Conservation (phyloP, 208 protist species). For the Trypanosoma boissoni region DNA sequence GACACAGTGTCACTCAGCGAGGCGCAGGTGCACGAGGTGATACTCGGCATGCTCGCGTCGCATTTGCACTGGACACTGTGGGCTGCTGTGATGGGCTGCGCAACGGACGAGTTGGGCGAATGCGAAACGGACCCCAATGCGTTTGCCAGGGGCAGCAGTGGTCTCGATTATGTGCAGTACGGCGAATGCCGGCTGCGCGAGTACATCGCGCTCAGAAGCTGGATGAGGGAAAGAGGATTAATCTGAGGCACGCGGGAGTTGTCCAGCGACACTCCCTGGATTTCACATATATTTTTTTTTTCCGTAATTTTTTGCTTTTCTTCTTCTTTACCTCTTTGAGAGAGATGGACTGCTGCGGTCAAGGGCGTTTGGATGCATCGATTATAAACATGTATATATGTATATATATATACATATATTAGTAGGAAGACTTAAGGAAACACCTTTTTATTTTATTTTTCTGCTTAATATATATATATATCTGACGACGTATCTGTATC, state of each 20-base stretch:
- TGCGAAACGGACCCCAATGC: slow-evolving; percentile 34
- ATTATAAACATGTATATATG: background rate
- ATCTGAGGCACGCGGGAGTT: slow-evolving; percentile 20
- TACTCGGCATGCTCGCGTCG: slow-evolving; percentile 76
- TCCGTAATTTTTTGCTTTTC: too few species aligned
- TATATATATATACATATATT: background rate
- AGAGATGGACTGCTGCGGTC: too few species aligned
- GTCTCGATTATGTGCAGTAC: slow-evolving; percentile 80
- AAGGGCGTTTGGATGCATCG: too few species aligned
- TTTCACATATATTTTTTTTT: too few species aligned
- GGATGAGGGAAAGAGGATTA: slow-evolving; percentile 48
- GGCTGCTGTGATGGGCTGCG: slow-evolving; percentile 69
- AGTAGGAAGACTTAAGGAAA: too few species aligned
- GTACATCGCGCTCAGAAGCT: slow-evolving; percentile 67
- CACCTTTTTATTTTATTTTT: too few species aligned
- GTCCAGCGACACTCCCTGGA: too few species aligned
- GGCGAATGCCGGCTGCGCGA: slow-evolving; percentile 74
- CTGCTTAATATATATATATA: too few species aligned
- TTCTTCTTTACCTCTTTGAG: too few species aligned
- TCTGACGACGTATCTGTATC: too few species aligned
- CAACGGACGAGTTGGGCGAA: slow-evolving; percentile 37
- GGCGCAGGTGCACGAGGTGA: slow-evolving; percentile 57
- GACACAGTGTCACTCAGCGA: slow-evolving; percentile 29
- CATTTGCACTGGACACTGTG: slow-evolving; percentile 80
- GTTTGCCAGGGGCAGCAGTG: slow-evolving; percentile 75